Base-by-base conservation (phyloP, 805 yeast genomes). In the Cyberlindnera meyerae region DNA sequence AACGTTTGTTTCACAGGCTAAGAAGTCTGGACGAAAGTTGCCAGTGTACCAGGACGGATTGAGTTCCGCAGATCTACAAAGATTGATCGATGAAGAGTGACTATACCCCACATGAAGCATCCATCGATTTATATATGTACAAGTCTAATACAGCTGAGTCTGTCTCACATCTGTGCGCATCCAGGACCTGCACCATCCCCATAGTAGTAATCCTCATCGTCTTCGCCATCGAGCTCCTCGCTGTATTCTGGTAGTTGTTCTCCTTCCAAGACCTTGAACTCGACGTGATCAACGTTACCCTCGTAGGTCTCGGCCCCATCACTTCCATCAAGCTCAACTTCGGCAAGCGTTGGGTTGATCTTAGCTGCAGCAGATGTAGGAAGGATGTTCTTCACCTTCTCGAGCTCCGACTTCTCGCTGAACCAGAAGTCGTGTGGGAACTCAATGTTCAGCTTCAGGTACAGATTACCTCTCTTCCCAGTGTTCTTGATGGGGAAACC, bases 371-470 rank as follows among this genome's bases (percentile, higher is more conserved):
- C 33, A 32, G 44, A 34, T 6, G 52, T 58, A 4, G 84, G 88
- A 33, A 83, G 61, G 15, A 80, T 61, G 40, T 75, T 73, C 45
- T 63, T 67, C 35, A 83, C 62, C 42, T 69, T 73, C 17, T 60
- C 40, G 4, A 79, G 36, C 52, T 87, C 96, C 39, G 76, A 68
- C 49, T 71, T 74, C 56, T 87, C 96, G 47, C 75, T 59, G 51
- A 80, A 79, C 96, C 96, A 88, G 51, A 79, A 74, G 58, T 87
- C 94, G 24, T 70, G 68, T 2, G 96, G 97, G 57, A 89, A 88
- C 48, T 79, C 86, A 35, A 89, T 76, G 15, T 74, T 75, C n/a
- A 85, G 58, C 35, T 69, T 73, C 13, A 88, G 66, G 51, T 77
- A 87, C 45, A 88, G 62, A 56, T 84, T 84, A 18, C 96, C 96